phyloP scores from a whole-genome alignment of 495 filamentous ascomycete genomes.

The Trichoderma parareesei region DNA sequence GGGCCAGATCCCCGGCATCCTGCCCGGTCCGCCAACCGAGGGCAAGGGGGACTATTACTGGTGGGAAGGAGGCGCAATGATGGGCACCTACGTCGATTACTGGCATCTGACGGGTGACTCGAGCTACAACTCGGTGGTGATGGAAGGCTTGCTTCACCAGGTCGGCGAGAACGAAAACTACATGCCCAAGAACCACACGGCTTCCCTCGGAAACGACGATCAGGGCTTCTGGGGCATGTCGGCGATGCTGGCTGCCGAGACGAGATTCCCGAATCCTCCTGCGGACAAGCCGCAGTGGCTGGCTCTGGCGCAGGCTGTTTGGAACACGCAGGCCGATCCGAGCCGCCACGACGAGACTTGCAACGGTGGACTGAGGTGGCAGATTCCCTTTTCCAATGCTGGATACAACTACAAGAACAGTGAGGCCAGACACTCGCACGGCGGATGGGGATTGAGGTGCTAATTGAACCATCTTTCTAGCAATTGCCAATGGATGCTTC shows the following conservation, averaged over 20 bases:
- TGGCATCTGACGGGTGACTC: constrained; percentile 61
- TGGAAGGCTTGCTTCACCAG: constrained; percentile 55
- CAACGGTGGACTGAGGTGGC: constrained; percentile 68
- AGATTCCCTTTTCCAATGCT: constrained; percentile 65
- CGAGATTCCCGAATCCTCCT: constrained; percentile 56
- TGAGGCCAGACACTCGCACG: constrained; percentile 33
- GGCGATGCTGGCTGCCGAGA: constrained; percentile 69
- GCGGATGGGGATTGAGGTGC: background rate
- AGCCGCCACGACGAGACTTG: constrained; percentile 58
- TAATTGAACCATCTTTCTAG: constrained; percentile 16
- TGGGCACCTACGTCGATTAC: constrained; percentile 58
- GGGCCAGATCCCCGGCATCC: constrained; percentile 56
- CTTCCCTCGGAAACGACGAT: constrained; percentile 71
- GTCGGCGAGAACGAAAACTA: constrained; percentile 52
- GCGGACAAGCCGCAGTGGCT: constrained; percentile 61
- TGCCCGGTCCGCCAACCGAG: constrained; percentile 45
- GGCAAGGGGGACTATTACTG: constrained; percentile 43
- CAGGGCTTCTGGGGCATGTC: constrained; percentile 78
- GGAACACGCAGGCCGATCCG: constrained; percentile 58
- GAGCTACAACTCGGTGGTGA: constrained; percentile 52
- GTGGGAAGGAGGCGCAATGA: constrained; percentile 47
- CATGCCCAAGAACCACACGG: constrained; percentile 62
- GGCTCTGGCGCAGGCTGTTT: constrained; percentile 65
- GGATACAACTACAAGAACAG: constrained; percentile 83
- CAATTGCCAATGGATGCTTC: constrained; percentile 67